These are phyloP conservation scores for Mycena leptocephala DNA, from an alignment of 768 basidiomycete species.

Conservation along the genomic window DNA sequence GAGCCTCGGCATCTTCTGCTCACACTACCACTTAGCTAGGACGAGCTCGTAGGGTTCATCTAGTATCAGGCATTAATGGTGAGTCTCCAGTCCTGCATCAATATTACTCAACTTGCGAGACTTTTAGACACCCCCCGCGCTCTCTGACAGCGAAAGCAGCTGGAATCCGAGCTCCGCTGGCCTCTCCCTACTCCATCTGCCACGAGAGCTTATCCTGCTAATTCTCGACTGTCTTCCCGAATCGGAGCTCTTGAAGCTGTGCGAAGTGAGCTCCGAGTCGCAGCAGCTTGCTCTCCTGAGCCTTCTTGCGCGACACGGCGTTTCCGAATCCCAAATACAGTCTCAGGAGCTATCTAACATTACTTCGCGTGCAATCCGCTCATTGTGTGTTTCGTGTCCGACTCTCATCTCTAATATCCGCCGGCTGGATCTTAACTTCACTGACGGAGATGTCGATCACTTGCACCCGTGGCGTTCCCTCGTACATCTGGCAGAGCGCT, in stretches of 20 bases:
- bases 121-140: neutral
- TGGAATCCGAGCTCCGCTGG: neutral
- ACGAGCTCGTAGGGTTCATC: neutral
- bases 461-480: neutral
- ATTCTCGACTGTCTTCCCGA: conserved; percentile 13
- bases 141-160: neutral
- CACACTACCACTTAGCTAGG: neutral
- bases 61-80: neutral
- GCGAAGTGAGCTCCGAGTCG: conserved; percentile 17
- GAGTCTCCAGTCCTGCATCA: neutral
- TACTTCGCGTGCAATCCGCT: conserved; percentile 10
- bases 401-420: conserved; percentile 6
- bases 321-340: conserved; percentile 10
- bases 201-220: conserved; percentile 15
- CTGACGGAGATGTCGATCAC: neutral
- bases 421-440: conserved; percentile 12
- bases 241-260: conserved; percentile 11
- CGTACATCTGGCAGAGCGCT: conserved; percentile 7
- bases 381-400: neutral
- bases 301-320: conserved; percentile 17
- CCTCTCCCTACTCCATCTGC: neutral
- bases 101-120: neutral
- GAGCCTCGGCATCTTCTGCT: neutral
- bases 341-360: conserved; percentile 10
- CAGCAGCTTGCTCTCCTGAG: conserved; percentile 15